phyloP scores from a whole-genome alignment of 441 rosid species.

The Dalechampia spathulata region DNA sequence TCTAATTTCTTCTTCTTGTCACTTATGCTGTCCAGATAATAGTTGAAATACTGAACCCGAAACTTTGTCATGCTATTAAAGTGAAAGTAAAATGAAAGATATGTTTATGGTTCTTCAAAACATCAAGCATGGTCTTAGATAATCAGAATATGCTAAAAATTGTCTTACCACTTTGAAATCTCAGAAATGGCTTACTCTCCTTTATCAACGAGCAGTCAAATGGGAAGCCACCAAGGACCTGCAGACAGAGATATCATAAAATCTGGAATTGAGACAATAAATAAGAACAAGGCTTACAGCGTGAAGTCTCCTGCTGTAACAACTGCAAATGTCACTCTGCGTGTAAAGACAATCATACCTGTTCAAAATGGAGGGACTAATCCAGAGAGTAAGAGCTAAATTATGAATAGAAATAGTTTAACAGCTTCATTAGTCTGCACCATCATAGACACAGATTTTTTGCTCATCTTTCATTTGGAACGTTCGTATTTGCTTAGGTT shows the following conservation, averaged over 20 bases:
- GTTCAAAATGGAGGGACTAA: constrained; percentile 15
- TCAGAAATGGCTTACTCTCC: constrained; percentile 34
- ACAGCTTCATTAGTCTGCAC: background rate
- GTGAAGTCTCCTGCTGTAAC: constrained; percentile 14
- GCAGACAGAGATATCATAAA: constrained; percentile 10
- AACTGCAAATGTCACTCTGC: constrained; percentile 3
- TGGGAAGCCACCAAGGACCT: constrained; percentile 14
- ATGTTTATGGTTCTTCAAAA: background rate
- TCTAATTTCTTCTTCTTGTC: background rate
- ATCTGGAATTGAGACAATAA: constrained; percentile 14
- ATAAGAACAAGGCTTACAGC: constrained; percentile 6
- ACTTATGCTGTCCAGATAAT: background rate
- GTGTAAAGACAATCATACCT: constrained; percentile 8
- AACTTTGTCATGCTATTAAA: background rate
- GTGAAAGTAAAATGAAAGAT: background rate
- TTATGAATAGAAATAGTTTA: background rate
- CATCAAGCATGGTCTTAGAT: background rate
- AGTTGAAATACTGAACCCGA: background rate
- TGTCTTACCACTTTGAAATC: background rate
- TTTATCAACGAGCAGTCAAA: constrained; percentile 12
- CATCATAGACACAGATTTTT: background rate
- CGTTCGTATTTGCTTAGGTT: too few relatives aligned
- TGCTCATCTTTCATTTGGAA: too few relatives aligned
- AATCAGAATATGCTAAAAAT: background rate
- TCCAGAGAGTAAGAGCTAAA: background rate